Evolutionary conservation across 208 protist genomes (phyloP).

Genomic region (Trypanosomatidae sp.): DNA sequence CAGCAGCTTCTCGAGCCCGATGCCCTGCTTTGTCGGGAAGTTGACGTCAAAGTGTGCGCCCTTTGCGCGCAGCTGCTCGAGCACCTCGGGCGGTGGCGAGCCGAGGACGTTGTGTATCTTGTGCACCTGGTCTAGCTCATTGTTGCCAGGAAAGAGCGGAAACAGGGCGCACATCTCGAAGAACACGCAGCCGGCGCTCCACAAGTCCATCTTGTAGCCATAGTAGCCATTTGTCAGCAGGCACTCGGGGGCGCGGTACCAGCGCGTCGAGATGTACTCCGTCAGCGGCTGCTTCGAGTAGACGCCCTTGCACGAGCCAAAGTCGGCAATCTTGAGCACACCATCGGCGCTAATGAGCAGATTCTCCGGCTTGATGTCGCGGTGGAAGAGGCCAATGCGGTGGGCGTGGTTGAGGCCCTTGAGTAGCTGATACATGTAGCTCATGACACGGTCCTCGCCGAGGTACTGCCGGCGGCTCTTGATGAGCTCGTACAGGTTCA

Average conservation of each 20-base stretch:
- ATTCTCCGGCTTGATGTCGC: slow-evolving; percentile 97
- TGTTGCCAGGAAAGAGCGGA: slow-evolving; percentile 75
- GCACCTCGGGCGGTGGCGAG: slow-evolving; percentile 67
- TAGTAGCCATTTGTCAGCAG: slow-evolving; percentile 84
- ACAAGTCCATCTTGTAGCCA: slow-evolving; percentile 87
- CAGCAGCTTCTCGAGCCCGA: slow-evolving; percentile 41
- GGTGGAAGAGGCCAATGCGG: slow-evolving; percentile 85
- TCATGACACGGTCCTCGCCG: slow-evolving; percentile 69
- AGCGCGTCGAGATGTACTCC: slow-evolving; percentile 89
- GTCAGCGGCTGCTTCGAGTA: slow-evolving; percentile 76
- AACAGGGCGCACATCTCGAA: slow-evolving; percentile 72
- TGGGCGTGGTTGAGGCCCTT: slow-evolving; percentile 91
- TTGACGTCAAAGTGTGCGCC: slow-evolving; percentile 57
- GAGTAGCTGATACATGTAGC: slow-evolving; percentile 83
- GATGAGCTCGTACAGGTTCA: slow-evolving; percentile 97
- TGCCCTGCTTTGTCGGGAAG: slow-evolving; percentile 52
- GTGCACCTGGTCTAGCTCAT: slow-evolving; percentile 76
- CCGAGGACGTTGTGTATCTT: slow-evolving; percentile 89
- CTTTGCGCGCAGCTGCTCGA: slow-evolving; percentile 36
- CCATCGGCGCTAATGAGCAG: slow-evolving; percentile 87
- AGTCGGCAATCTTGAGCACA: slow-evolving; percentile 85
- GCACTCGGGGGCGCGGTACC: slow-evolving; percentile 91
- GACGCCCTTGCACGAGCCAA: slow-evolving; percentile 81
- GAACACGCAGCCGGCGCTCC: slow-evolving; percentile 81
- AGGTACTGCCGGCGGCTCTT: slow-evolving; percentile 77